These are phyloP conservation scores for Didymella sp. DNA, from an alignment of 2,329 filamentous ascomycete species.

Conservation along the genomic window DNA sequence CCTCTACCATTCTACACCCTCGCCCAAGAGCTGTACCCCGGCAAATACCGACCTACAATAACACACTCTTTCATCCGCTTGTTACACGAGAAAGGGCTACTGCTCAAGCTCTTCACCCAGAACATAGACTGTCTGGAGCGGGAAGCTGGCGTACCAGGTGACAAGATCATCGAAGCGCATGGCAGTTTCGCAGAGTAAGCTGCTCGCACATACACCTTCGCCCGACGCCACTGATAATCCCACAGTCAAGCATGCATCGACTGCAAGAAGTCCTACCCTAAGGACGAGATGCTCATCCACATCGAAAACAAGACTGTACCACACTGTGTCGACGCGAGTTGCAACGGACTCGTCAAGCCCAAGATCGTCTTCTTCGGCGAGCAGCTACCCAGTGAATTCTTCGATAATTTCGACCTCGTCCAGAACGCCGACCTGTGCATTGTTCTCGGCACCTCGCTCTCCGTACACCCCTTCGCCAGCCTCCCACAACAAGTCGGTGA, in stretches of 20 bases:
- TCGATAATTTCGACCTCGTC: slow-evolving; percentile 61
- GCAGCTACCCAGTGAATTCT: slow-evolving; percentile 70
- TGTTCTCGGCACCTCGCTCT: slow-evolving; percentile 86
- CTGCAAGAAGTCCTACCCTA: slow-evolving; percentile 75
- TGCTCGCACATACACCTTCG: background rate
- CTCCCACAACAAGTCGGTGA: slow-evolving; percentile 71
- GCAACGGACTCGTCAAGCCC: slow-evolving; percentile 84
- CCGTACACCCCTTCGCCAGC: slow-evolving; percentile 86
- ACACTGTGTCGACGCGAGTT: slow-evolving; percentile 66
- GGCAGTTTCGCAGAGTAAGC: slow-evolving; percentile 77
- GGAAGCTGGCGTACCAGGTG: slow-evolving; percentile 78
- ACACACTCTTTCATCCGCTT: slow-evolving; percentile 88
- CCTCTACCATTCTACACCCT: slow-evolving; percentile 92
- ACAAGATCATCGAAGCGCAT: slow-evolving; percentile 90
- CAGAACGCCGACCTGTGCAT: slow-evolving; percentile 76
- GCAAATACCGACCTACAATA: slow-evolving; percentile 85
- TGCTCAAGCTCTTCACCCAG: slow-evolving; percentile 91
- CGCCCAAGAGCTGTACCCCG: slow-evolving; percentile 90
- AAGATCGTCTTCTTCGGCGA: slow-evolving; percentile 97
- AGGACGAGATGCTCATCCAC: slow-evolving; percentile 73
- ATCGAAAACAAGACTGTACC: slow-evolving; percentile 74
- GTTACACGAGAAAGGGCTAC: slow-evolving; percentile 76
- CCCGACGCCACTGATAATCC: slow-evolving; percentile 1
- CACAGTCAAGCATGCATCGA: slow-evolving; percentile 84
- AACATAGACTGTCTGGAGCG: slow-evolving; percentile 97